Evolutionary conservation across 768 basidiomycete genomes (phyloP), one percentile per base, ranked within the genome.

Genomic region (Suillus hirtellus): DNA sequence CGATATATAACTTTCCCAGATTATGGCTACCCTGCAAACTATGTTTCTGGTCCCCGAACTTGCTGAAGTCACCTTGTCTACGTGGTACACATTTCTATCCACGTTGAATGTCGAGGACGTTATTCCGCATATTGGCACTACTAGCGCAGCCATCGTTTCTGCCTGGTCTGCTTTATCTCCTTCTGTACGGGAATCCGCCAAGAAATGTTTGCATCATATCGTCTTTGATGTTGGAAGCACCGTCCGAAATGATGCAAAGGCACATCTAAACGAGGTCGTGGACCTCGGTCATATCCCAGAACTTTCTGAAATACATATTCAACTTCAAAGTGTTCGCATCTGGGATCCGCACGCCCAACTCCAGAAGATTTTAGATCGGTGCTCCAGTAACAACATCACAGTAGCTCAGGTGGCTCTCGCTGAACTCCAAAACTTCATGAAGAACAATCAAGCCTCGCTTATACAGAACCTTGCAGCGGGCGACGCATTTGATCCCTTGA

Each of bases 11-110:
- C 11, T 27, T 56, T 63, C 31, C 17, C 47, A 99, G 96, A 89
- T 98, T 68, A 95, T 99, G 92, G 95, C 96, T 0, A 95, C 91
- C 19, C 84, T 99, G 44, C 96, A 99, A 77, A 94, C 92, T 7
- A 92, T 90, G 78, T 82, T 97, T n/a, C 75, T 80, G 40, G 81
- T 93, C 12, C 83, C 84, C 0, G 89, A 90, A 64, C 81, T 99
- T 8, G 85, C 92, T 0, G 86, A 90, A 63, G 88, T 87, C 8
- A 91, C 94, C 0, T 78, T 99, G 3, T 79, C 85, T 38, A 90
- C 87, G 44, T 99, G 95, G 95, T 75, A 84, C 61, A 80, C 77
- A 31, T 97, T 98, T 75, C 76, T 96, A 64, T 82, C 78, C 17
- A 87, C 87, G 2, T 75, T 96, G 21, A 79, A 81, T 3, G 81